A percentile compares a stretch with the other conserved stretches of the same genome.
phyloP scores from a whole-genome alignment of 768 basidiomycete species.

The Trametopsis cervina region DNA sequence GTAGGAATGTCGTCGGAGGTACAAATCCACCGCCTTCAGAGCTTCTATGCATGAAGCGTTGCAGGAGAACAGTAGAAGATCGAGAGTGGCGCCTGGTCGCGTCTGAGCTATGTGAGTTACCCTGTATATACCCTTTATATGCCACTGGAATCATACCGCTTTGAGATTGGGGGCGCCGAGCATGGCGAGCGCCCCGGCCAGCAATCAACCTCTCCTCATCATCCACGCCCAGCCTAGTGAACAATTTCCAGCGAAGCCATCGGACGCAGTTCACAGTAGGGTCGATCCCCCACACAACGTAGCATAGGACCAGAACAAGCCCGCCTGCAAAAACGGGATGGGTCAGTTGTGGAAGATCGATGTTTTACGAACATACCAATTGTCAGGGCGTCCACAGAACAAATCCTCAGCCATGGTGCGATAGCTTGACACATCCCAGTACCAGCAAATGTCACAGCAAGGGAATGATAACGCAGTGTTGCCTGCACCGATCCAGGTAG shows the following conservation, averaged over 20 bases:
- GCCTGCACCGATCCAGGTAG: too few species aligned
- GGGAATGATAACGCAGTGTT: too few species aligned
- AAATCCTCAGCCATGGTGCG: slow-evolving; percentile 1
- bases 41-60: neutral
- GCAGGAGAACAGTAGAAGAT: neutral
- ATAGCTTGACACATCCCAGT: neutral
- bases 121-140: neutral
- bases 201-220: neutral
- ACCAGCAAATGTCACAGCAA: neutral
- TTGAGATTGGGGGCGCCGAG: neutral
- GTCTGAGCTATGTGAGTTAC: neutral
- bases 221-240: neutral
- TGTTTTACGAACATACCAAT: neutral
- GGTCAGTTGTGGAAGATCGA: neutral
- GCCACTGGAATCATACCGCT: neutral
- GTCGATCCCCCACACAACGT: neutral
- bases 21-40: neutral
- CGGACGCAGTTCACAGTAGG: neutral
- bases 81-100: too few species aligned
- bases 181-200: neutral
- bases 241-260: neutral
- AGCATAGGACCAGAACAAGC: neutral
- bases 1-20: neutral
- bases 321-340: neutral
- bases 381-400: neutral